A percentile compares a stretch with the other conserved stretches of the same genome.
These are phyloP conservation scores for Alternaria atra DNA, from an alignment of 2,329 filamentous ascomycete species.

Conservation along the genomic window DNA sequence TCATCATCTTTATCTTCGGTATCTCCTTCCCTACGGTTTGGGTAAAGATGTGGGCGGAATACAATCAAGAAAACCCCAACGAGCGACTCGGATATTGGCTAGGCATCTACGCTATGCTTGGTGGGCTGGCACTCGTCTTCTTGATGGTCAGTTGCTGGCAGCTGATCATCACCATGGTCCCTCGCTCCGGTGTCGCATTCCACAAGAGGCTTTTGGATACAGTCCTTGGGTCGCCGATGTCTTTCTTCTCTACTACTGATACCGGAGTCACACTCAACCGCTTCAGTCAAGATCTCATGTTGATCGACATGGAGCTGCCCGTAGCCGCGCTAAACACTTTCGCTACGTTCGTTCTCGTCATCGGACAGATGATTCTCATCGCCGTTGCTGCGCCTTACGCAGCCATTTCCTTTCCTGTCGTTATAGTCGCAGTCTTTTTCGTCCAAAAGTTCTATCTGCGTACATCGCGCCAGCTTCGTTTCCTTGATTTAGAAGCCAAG, in stretches of 20 bases:
- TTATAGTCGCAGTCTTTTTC: slow-evolving; percentile 50
- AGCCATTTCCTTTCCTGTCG: slow-evolving; percentile 52
- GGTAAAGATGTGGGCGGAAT: slow-evolving; percentile 61
- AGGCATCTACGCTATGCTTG: slow-evolving; percentile 44
- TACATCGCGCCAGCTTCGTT: slow-evolving; percentile 59
- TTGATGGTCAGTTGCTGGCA: slow-evolving; percentile 50
- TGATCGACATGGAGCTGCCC: slow-evolving; percentile 58
- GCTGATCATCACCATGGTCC: slow-evolving; percentile 64
- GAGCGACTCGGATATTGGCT: slow-evolving; percentile 45
- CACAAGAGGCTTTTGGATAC: slow-evolving; percentile 60
- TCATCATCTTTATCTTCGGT: slow-evolving; percentile 47
- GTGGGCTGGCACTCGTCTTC: slow-evolving; percentile 38
- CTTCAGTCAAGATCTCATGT: slow-evolving; percentile 59
- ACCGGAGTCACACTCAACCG: slow-evolving; percentile 58
- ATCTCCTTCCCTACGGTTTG: slow-evolving; percentile 53
- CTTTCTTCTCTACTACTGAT: slow-evolving; percentile 57
- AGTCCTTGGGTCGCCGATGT: slow-evolving; percentile 56
- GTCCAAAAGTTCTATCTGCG: slow-evolving; percentile 59
- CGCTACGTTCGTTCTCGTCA: slow-evolving; percentile 45
- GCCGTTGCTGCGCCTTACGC: slow-evolving; percentile 52
- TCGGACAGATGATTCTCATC: slow-evolving; percentile 51
- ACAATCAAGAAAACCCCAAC: slow-evolving; percentile 52
- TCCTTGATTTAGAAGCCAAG: slow-evolving; percentile 63
- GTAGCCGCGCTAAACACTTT: slow-evolving; percentile 46
- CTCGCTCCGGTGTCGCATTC: slow-evolving; percentile 60